Base-by-base conservation (phyloP, 768 basidiomycete genomes). In the Xerocomellus chrysenteron region DNA sequence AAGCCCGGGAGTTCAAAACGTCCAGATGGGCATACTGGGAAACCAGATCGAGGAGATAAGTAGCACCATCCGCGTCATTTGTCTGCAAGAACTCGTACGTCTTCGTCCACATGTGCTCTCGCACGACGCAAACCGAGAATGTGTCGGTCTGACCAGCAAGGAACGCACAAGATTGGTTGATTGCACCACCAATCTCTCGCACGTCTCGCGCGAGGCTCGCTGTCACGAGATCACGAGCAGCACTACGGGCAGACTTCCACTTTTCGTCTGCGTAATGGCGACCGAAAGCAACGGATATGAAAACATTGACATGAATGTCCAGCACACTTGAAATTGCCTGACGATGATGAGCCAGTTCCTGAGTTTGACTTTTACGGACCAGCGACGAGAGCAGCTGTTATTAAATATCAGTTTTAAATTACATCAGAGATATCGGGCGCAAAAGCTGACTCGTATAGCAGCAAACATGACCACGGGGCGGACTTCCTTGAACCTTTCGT, bases 1-100 rank as follows among this genome's bases (percentile, higher is more conserved):
- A 88, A n/a, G 83, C 78, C 13, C 73, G 74, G 30, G 78, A 65
- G 52, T 78, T 78, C 21, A 96, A 73, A 21, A 70, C 66, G 66
- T 92, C 89, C 32, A 94, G 68, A 68, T 92, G 87, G 10, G 88
- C 81, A 28, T 81, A 78, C 30, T 77, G 76, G 2, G 88, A 77
- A 8, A 89, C 72, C 2, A 84, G 74, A 32, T 77, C 71, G 39
- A 94, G 73, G 30, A 94, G 68, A 37, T 80, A 75, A 11, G 80
- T 79, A 24, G 87, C 75, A 1, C 80, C 88, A 33, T 82, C 77
- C 8, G 74, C 66, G 65, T 94, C 90, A 40, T 74, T 74, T 19
- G 81, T 76, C 44, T 81, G 78, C 5, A 94, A 68, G 7, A 75
- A 74, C 10, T 81, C 77, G 63, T 89, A 94, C 3, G 83, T 73